A percentile compares a stretch with the other conserved stretches of the same genome.
These are phyloP conservation scores for Lasiosphaeris hirsuta DNA, from an alignment of 495 filamentous ascomycete species.

Conservation along the genomic window DNA sequence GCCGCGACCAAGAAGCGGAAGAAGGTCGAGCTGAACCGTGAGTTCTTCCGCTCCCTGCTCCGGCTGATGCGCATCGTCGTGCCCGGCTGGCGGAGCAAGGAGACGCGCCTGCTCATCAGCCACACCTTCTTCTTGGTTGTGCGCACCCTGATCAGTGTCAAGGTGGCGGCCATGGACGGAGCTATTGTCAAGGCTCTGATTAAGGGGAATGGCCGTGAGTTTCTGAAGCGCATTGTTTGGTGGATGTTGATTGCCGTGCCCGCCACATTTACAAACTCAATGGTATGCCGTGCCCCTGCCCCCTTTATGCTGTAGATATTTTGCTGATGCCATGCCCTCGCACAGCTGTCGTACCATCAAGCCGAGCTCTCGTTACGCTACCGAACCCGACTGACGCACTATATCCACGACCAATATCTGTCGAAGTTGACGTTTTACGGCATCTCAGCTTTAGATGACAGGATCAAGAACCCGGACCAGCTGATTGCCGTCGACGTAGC, in stretches of 20 bases:
- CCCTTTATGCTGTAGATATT: neutral
- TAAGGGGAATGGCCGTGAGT: constrained; percentile 85
- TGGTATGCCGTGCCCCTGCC: constrained; percentile 58
- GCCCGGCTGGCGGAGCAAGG: constrained; percentile 84
- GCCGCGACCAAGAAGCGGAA: constrained; percentile 53
- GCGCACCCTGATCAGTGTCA: constrained; percentile 85
- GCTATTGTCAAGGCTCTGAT: constrained; percentile 86
- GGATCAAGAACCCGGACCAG: constrained; percentile 98
- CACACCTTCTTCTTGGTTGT: constrained; percentile 81
- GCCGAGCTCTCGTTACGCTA: constrained; percentile 91
- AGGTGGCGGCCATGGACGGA: constrained; percentile 95
- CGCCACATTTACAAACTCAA: constrained; percentile 97
- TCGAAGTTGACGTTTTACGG: constrained; percentile 97
- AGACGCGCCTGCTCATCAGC: constrained; percentile 77
- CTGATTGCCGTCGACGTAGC: constrained; percentile 94
- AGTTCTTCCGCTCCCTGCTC: constrained; percentile 87
- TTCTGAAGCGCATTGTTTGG: constrained; percentile 85
- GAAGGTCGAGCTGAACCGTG: constrained; percentile 89
- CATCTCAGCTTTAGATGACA: constrained; percentile 89
- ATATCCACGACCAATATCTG: constrained; percentile 92
- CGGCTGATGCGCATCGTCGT: constrained; percentile 81
- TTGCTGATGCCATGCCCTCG: constrained; percentile 1
- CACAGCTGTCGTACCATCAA: constrained; percentile 91
- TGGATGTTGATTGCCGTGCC: constrained; percentile 99
- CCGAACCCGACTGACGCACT: constrained; percentile 81